These are phyloP conservation scores for Daldinia grandis DNA, from an alignment of 495 filamentous ascomycete species.

Conservation along the genomic window DNA sequence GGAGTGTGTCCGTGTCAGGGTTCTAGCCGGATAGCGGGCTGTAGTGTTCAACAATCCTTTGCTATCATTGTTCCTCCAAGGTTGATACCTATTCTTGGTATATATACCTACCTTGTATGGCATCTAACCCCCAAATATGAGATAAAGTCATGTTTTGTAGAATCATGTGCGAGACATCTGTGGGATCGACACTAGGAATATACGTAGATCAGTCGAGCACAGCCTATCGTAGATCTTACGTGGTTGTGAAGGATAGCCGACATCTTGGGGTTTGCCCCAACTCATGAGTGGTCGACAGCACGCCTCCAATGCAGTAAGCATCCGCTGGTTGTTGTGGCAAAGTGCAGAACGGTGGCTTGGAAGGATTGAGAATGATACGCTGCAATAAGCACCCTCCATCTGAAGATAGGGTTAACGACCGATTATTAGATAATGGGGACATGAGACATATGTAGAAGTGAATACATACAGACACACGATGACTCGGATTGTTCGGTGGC, in stretches of 20 bases:
- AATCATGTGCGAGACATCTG: not conserved
- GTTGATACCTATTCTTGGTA: not conserved
- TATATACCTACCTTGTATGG: no score
- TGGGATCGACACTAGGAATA: constrained; percentile 30
- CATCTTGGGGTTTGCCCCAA: not conserved
- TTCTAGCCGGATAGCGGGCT: constrained; percentile 5
- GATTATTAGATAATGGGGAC: not conserved
- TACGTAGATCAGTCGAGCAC: constrained; percentile 23
- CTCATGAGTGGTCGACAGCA: constrained; percentile 14
- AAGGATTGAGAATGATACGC: constrained; percentile 36
- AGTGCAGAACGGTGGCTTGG: constrained; percentile 23
- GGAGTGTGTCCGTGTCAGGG: not conserved
- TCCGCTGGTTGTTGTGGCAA: constrained; percentile 23
- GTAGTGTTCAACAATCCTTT: constrained; percentile 11
- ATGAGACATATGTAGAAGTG: not conserved
- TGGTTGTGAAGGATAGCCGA: not conserved
- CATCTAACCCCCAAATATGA: not conserved
- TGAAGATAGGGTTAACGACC: constrained; percentile 13
- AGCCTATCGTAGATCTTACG: constrained; percentile 11
- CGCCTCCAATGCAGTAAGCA: constrained; percentile 30
- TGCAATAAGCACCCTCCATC: constrained; percentile 22
- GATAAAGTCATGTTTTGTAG: not conserved
- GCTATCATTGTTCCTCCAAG: not conserved
- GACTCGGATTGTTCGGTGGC: not conserved
- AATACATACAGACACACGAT: not conserved